Conservation (phyloP, 2,329 filamentous ascomycete genomes). For the Fusarium fujikuroi region DNA sequence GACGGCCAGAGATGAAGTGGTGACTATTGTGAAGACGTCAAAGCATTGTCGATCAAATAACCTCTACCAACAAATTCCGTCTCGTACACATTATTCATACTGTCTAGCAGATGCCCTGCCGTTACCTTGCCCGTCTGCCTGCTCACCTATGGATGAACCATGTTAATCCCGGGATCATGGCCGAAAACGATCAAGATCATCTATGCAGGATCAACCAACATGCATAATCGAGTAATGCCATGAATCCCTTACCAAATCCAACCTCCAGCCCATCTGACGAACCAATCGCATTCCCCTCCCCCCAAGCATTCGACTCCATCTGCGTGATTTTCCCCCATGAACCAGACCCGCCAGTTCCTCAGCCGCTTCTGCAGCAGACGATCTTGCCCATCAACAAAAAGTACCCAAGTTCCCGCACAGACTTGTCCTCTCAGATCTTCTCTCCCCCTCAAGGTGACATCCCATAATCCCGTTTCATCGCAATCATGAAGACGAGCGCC, state of each 20-base stretch:
- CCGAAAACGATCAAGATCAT: neutral
- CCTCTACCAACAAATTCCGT: accelerated
- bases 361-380: neutral
- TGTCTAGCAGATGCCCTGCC: neutral
- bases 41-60: neutral
- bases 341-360: neutral
- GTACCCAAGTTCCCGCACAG: slow-evolving; percentile 7
- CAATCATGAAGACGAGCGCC: slow-evolving; percentile 7
- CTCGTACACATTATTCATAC: accelerated
- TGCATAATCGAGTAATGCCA: neutral
- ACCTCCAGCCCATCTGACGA: neutral
- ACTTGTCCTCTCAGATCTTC: slow-evolving; percentile 9
- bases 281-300: neutral
- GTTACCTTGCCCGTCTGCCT: neutral
- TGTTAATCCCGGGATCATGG: neutral
- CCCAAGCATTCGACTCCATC: neutral
- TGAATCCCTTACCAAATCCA: neutral
- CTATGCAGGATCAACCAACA: neutral
- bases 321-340: slow-evolving; percentile 1
- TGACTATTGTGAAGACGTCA: too few relatives aligned
- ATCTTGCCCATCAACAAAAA: slow-evolving; percentile 15
- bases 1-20: too few relatives aligned
- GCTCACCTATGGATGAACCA: neutral
- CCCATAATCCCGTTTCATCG: neutral
- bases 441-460: neutral